Base-by-base conservation (phyloP, 345 rosid species). In the Rhodamnia argentea region DNA sequence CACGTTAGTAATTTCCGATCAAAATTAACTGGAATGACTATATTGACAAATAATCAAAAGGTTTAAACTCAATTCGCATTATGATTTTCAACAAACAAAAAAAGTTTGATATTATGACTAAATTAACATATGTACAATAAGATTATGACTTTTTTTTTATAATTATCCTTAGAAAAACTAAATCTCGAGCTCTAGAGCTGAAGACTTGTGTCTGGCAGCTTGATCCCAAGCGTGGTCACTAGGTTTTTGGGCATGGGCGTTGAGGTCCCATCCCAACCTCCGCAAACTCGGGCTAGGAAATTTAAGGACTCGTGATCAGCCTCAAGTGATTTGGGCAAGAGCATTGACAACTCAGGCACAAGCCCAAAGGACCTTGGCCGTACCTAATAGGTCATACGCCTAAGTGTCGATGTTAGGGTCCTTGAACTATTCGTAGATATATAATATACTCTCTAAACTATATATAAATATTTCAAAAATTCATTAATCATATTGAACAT, bases 41-140 rank as follows among this genome's bases (percentile, higher is more conserved):
- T 9, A 23, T 24, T 57, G 1, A 0, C 13, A 58, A 58, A 26
- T 58, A 0, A 3, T 32, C 1, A 16, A 64, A 64, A 29, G 4
- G 0, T 32, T 64, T 29, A 8, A 2, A 29, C 0, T 32, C 0
- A 16, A 15, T n/a, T n/a, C n/a, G n/a, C n/a, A n/a, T 62, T 2
- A 0, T 15, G 15, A 60, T 13, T 2, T 52, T 13, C 15, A 13
- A 13, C 14, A 52, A 52, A n/a, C n/a, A 52, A 13, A 13, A 3
- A 53, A 13, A 62, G 32, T 64, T 42, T 42, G 44, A 42, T 5
- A 42, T 42, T 42, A 42, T 42, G 7, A 42, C 44, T 42, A 42
- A 42, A 42, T 42, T 42, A 42, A 42, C 44, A 4, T 42, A 3
- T 4, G 44, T 42, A 42, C 7, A 42, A 42, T 42, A 42, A 42